phyloP scores from a whole-genome alignment of 441 rosid genomes.

The Flueggea neowawraea region DNA sequence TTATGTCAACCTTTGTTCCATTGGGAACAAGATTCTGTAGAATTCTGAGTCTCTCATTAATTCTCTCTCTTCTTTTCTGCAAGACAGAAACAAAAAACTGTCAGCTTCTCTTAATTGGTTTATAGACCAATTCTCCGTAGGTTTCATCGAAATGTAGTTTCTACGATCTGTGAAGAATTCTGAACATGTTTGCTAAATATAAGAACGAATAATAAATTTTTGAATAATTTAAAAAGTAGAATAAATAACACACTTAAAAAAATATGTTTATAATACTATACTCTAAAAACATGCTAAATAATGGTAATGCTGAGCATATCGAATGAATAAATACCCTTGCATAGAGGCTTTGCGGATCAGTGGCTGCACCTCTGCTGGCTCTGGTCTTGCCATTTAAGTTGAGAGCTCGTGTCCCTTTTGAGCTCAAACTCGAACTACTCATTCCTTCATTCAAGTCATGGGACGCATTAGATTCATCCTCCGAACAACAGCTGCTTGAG shows the following conservation, averaged over 20 bases:
- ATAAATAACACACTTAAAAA: no score
- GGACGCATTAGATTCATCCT: constrained; percentile 49
- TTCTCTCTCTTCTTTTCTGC: constrained; percentile 88
- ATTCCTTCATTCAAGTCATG: constrained; percentile 37
- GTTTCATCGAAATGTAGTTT: no score
- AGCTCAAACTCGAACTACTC: constrained; percentile 32
- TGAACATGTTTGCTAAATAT: no score
- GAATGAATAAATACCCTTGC: constrained; percentile 46
- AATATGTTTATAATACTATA: no score
- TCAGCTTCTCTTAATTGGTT: no score
- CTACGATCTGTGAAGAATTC: no score
- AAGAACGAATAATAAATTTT: no score
- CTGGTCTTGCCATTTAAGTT: constrained; percentile 52
- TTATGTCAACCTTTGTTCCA: constrained; percentile 92
- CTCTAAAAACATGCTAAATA: neutral
- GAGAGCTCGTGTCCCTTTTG: constrained; percentile 31
- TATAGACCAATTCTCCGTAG: no score
- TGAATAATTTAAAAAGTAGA: no score
- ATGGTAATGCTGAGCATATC: neutral
- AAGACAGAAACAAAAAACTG: neutral
- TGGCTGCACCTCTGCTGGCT: constrained; percentile 63
- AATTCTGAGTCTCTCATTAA: constrained; percentile 68
- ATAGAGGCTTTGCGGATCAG: constrained; percentile 77
- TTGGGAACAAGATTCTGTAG: constrained; percentile 85
- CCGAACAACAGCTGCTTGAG: constrained; percentile 53